phyloP scores from a whole-genome alignment of 2,329 filamentous ascomycete genomes.

The Huntiella moniliformis region DNA sequence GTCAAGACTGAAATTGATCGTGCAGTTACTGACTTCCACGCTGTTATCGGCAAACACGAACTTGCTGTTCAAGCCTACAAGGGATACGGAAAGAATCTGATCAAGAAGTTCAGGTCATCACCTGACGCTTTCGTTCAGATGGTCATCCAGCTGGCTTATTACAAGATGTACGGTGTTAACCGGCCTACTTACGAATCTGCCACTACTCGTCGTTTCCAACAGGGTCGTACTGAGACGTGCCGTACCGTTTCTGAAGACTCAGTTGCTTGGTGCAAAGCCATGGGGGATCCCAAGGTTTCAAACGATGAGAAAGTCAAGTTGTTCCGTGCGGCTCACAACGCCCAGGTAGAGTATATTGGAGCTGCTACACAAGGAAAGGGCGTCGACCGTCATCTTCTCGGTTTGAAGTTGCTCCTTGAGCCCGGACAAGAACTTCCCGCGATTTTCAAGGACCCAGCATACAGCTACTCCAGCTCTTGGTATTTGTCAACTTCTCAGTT shows the following conservation, averaged over 20 bases:
- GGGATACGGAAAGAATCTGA: conserved; percentile 91
- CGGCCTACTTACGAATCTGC: conserved; percentile 95
- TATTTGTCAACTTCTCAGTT: conserved; percentile 77
- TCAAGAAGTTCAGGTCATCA: conserved; percentile 98
- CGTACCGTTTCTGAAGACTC: conserved; percentile 80
- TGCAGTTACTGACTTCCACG: conserved; percentile 59
- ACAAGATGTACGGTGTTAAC: conserved; percentile 98
- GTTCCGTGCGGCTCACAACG: conserved; percentile 64
- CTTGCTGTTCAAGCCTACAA: conserved; percentile 90
- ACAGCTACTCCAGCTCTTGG: conserved; percentile 69
- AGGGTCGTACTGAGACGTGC: conserved; percentile 90
- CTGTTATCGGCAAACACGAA: conserved; percentile 73
- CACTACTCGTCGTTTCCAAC: conserved; percentile 84
- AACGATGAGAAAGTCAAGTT: conserved; percentile 49
- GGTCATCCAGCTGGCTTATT: conserved; percentile 94
- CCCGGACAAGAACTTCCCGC: conserved; percentile 64
- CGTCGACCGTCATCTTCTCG: conserved; percentile 92
- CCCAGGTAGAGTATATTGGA: conserved; percentile 77
- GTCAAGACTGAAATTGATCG: conserved; percentile 61
- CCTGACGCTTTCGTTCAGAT: conserved; percentile 97
- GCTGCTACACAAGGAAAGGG: conserved; percentile 83
- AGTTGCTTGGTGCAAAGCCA: conserved; percentile 74
- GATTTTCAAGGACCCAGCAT: conserved; percentile 77
- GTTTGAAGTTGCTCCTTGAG: conserved; percentile 74
- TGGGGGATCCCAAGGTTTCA: conserved; percentile 48